Conservation (phyloP, 1,139 yeast genomes). For the Pichia sp. region DNA sequence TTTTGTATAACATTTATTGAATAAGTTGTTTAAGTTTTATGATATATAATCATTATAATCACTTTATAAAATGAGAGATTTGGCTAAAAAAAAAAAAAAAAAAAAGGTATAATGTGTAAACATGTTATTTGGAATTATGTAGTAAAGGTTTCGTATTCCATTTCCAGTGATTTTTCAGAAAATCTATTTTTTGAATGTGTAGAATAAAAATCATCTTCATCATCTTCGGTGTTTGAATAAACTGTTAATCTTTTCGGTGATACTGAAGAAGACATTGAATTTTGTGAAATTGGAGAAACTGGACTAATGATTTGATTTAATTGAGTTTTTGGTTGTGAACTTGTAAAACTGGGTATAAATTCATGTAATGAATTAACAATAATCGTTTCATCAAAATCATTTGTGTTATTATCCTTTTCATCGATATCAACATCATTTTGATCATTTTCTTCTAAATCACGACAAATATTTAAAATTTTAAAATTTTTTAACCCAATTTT, state of each 20-base stretch:
- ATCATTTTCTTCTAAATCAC: too few relatives aligned
- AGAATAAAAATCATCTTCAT: constrained; percentile 1
- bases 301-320: not conserved
- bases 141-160: constrained; percentile 13
- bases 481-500: constrained; percentile 6
- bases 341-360: not conserved
- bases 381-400: not conserved
- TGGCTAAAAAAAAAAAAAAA: too few relatives aligned
- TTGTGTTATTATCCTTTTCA: not conserved
- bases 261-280: not conserved
- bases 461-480: constrained; percentile 3
- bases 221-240: constrained; percentile 1
- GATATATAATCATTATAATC: too few relatives aligned
- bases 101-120: too few relatives aligned
- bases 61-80: too few relatives aligned
- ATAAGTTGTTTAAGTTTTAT: too few relatives aligned
- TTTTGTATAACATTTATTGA: not conserved
- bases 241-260: not conserved
- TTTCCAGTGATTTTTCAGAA: constrained; percentile 1
- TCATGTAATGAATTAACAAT: not conserved
- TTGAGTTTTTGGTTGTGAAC: not conserved
- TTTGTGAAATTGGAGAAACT: not conserved
- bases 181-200: not conserved
- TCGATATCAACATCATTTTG: not conserved
- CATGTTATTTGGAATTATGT: too few relatives aligned